Base-by-base conservation (phyloP, 1,139 yeast species). In the Kodamaea ohmeri region DNA sequence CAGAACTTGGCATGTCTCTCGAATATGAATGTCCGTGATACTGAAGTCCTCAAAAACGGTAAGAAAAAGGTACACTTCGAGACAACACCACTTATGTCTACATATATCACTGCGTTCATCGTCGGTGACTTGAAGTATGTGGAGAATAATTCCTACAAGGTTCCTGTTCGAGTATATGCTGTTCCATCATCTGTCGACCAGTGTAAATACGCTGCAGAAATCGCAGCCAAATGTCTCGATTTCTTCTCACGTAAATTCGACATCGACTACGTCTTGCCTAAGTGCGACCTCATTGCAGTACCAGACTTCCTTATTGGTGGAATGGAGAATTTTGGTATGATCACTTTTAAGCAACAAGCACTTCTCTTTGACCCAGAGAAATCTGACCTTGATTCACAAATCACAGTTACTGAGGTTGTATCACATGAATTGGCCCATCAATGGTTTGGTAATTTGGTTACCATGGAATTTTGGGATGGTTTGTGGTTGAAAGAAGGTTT, bases 1-100 rank as follows among this genome's bases (percentile, higher is more conserved):
- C 66, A 70, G 42, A 61, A 73, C 22, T 71, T 79, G 60, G 82
- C 82, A 34, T 86, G 83, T 38, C 71, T 88, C 51, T 80, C 92
- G 35, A 88, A 88, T 60, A 86, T 85, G 95, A 89, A 87, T 50
- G 78, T 74, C 17, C 70, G 68, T 39, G 65, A 69, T 25, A 80
- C 78, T 42, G 63, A 66, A 40, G 52, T 47, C 28, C 56, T 71
- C 16, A 65, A 72, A 15, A 70, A 58, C 29, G 69, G 68, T 44
- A 78, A 73, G 40, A 78, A 77, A 53, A 70, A 71, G 47, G 80
- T 75, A 35, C 39, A 46, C 7, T 72, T 73, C 56, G 65, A 71
- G 51, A 43, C 51, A 22, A 42, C 55, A 18, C 56, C 56, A 2
- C 24, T 44, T 32, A 51, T 52, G 56, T 47, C 53, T 16, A 51